These are phyloP conservation scores for Elongisporangium anandrum DNA, from an alignment of 352 stramenopile species.

Conservation along the genomic window DNA sequence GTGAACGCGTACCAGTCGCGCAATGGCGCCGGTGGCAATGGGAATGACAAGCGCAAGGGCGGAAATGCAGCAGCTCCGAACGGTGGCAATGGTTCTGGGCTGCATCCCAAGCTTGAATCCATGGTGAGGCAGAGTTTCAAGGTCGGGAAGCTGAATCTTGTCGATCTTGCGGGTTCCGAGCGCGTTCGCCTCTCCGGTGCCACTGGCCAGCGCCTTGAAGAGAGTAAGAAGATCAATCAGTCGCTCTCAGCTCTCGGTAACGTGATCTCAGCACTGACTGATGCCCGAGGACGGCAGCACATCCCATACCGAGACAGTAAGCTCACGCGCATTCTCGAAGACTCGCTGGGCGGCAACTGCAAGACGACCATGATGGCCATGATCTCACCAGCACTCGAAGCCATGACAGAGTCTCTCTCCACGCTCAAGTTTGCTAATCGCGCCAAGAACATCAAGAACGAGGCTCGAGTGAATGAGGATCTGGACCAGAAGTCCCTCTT, in stretches of 20 bases:
- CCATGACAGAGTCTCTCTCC: slow-evolving; percentile 89
- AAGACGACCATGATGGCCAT: slow-evolving; percentile 97
- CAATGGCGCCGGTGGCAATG: slow-evolving; percentile 14
- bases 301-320: slow-evolving; percentile 94
- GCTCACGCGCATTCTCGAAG: slow-evolving; percentile 90
- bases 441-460: slow-evolving; percentile 92
- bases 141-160: slow-evolving; percentile 93
- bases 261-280: slow-evolving; percentile 88
- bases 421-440: slow-evolving; percentile 95
- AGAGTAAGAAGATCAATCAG: slow-evolving; percentile 94
- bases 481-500: slow-evolving; percentile 91
- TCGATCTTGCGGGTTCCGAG: slow-evolving; percentile 91
- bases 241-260: slow-evolving; percentile 89
- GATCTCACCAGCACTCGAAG: slow-evolving; percentile 88
- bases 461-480: slow-evolving; percentile 90
- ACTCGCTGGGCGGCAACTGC: slow-evolving; percentile 90
- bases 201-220: slow-evolving; percentile 84
- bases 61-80: slow-evolving; percentile 9
- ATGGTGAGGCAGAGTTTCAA: slow-evolving; percentile 92
- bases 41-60: slow-evolving; percentile 6
- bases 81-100: slow-evolving; percentile 14
- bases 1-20: slow-evolving; percentile 72
- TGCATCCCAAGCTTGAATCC: slow-evolving; percentile 80
- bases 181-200: slow-evolving; percentile 84
- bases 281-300: slow-evolving; percentile 82